These are phyloP conservation scores for Pseudoturritis turrita DNA, from an alignment of 345 rosid species.

Conservation along the genomic window DNA sequence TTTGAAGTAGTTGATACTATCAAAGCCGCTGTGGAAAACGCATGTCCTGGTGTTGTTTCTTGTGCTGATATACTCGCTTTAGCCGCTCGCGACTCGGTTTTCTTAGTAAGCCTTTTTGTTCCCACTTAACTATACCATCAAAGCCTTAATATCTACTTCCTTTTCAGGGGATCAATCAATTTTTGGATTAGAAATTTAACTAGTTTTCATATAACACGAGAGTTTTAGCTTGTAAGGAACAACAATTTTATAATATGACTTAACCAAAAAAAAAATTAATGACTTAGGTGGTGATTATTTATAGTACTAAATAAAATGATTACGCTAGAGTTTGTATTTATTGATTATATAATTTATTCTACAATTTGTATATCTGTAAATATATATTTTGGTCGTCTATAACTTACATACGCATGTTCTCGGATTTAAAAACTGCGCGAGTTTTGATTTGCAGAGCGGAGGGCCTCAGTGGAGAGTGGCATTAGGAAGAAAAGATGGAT, in stretches of 20 bases:
- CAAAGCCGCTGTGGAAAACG: conserved; percentile 58
- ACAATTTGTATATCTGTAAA: background rate
- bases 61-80: conserved; percentile 70
- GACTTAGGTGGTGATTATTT: background rate
- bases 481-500: conserved; percentile 75
- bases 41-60: conserved; percentile 65
- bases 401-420: background rate
- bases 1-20: conserved; percentile 54
- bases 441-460: conserved; percentile 52
- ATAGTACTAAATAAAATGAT: background rate
- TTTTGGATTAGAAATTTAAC: background rate
- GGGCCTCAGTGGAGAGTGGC: conserved; percentile 68
- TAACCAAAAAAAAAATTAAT: too few relatives aligned
- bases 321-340: background rate
- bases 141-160: background rate
- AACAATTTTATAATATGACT: background rate
- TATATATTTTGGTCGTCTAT: background rate
- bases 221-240: background rate
- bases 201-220: background rate
- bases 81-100: conserved; percentile 70
- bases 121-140: background rate
- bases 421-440: background rate
- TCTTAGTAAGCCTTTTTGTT: conserved; percentile 42
- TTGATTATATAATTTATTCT: background rate
- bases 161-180: background rate